Conservation (phyloP, 768 basidiomycete genomes). For the Russula earlei region DNA sequence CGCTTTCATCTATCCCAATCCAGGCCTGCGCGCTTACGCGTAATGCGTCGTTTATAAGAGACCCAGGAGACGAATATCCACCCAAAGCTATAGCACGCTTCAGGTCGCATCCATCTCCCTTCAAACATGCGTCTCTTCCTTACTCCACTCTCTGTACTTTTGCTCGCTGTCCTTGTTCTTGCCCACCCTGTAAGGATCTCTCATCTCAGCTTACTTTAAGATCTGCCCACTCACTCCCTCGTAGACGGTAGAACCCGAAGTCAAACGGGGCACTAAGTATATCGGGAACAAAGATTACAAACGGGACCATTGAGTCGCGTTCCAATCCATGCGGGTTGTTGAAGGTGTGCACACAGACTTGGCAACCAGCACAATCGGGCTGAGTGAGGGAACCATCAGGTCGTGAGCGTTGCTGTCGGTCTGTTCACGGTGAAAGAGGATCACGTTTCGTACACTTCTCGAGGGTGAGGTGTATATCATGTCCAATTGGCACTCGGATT, state of each 20-base stretch:
- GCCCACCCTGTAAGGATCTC: not conserved
- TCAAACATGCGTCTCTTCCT: conserved; percentile 8
- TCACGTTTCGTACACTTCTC: too few species aligned
- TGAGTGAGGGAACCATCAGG: not conserved
- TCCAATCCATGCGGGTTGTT: too few species aligned
- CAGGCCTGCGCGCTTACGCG: not conserved
- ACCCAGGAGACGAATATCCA: not conserved
- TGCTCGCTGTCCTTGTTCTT: not conserved
- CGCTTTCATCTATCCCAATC: not conserved
- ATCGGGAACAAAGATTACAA: not conserved
- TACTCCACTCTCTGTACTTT: not conserved
- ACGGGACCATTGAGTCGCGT: not conserved
- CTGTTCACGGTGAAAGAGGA: too few species aligned
- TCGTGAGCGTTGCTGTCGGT: too few species aligned
- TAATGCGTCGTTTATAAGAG: not conserved
- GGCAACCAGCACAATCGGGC: not conserved
- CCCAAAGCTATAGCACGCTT: not conserved
- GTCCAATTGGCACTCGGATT: not conserved
- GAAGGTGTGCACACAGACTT: not conserved
- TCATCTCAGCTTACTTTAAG: too few species aligned
- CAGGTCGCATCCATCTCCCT: not conserved
- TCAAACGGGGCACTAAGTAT: not conserved
- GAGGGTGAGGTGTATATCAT: too few species aligned
- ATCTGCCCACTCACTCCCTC: not conserved
- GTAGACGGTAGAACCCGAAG: not conserved